Conservation (phyloP, 2,329 filamentous ascomycete species). For the Colletotrichum sp. region DNA sequence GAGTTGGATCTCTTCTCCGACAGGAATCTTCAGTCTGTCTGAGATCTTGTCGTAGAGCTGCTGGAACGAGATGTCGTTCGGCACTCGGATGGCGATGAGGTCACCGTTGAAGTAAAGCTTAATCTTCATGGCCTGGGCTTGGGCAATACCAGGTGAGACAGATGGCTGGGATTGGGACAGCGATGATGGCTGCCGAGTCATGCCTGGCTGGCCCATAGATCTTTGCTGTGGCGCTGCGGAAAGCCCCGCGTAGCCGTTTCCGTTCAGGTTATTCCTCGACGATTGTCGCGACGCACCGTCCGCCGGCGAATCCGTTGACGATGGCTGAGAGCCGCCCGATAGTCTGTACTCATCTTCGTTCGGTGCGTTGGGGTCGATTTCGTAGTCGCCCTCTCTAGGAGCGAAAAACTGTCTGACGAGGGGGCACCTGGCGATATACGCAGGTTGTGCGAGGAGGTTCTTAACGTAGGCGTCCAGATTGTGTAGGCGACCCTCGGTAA, state of each 20-base stretch:
- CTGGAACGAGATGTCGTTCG: constrained; percentile 76
- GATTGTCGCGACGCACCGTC: constrained; percentile 68
- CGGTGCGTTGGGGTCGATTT: constrained; percentile 75
- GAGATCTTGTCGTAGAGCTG: constrained; percentile 84
- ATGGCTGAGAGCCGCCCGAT: constrained; percentile 72
- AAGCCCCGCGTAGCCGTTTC: constrained; percentile 57
- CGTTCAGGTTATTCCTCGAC: constrained; percentile 68
- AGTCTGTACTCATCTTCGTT: constrained; percentile 77
- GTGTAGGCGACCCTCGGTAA: constrained; percentile 89
- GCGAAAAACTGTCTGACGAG: constrained; percentile 91
- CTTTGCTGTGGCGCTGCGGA: constrained; percentile 50
- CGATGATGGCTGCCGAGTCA: constrained; percentile 50
- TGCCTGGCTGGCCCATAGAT: constrained; percentile 38
- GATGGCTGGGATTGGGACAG: constrained; percentile 62
- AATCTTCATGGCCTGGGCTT: constrained; percentile 76
- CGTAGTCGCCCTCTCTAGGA: constrained; percentile 88
- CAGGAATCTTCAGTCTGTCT: constrained; percentile 78
- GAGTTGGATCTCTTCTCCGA: constrained; percentile 74
- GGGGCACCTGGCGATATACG: constrained; percentile 83
- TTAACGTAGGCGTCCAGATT: constrained; percentile 97
- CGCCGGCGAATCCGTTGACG: constrained; percentile 65
- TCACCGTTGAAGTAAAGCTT: constrained; percentile 95
- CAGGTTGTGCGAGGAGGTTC: constrained; percentile 81
- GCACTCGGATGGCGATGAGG: constrained; percentile 88
- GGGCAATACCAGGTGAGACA: constrained; percentile 53